A percentile compares a stretch with the other conserved stretches of the same genome.
phyloP scores from a whole-genome alignment of 139 green algal genomes.

The Pleodorina starrii region DNA sequence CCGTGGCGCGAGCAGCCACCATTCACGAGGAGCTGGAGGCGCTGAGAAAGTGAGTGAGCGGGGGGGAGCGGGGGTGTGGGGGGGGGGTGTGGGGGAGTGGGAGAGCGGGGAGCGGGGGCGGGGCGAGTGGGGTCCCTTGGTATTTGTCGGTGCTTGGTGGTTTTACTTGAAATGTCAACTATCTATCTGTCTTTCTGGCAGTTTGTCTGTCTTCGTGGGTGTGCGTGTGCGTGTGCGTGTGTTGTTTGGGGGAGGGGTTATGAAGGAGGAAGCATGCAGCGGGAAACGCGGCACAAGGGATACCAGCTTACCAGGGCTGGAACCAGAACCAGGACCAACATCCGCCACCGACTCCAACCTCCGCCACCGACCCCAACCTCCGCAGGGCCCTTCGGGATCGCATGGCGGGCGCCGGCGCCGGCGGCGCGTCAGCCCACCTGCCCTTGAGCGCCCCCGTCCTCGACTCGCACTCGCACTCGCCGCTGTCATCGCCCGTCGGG shows the following conservation, averaged over 20 bases:
- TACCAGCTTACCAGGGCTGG: too few relatives aligned
- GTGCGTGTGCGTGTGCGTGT: too few relatives aligned
- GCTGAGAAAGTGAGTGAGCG: neutral
- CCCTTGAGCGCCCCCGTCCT: neutral
- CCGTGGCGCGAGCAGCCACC: conserved; percentile 10
- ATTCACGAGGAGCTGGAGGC: conserved; percentile 46
- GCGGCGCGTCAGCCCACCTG: neutral
- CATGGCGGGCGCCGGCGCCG: neutral
- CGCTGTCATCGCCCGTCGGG: neutral
- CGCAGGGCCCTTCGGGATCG: conserved; percentile 44
- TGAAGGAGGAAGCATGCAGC: too few relatives aligned
- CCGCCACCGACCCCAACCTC: too few relatives aligned
- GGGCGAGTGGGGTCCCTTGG: neutral
- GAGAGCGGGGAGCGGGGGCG: neutral
- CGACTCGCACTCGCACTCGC: neutral
- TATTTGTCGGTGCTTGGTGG: too few relatives aligned
- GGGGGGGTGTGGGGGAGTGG: neutral
- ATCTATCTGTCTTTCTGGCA: neutral
- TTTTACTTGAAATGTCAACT: too few relatives aligned
- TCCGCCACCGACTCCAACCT: too few relatives aligned
- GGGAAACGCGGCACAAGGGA: too few relatives aligned
- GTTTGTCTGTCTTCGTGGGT: too few relatives aligned
- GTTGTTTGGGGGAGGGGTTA: too few relatives aligned
- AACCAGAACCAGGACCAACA: too few relatives aligned
- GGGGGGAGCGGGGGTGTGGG: neutral